These are phyloP conservation scores for Gigaspora rosea DNA, from an alignment of 192 early-diverging fungal genomes.

Conservation along the genomic window DNA sequence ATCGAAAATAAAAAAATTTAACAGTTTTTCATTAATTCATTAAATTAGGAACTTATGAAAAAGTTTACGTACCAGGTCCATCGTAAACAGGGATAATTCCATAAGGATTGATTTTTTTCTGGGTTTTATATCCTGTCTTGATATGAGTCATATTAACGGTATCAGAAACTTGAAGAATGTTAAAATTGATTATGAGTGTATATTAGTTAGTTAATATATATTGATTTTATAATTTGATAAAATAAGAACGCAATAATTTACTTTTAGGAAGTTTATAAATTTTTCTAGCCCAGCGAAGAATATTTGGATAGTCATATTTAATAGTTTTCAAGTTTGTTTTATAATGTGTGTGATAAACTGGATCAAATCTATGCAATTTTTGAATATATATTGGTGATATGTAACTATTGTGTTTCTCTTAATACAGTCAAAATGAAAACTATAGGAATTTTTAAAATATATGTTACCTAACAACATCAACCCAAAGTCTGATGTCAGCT, in stretches of 20 bases:
- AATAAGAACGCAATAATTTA: conserved; percentile 5
- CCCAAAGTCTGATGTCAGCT: conserved; percentile 92
- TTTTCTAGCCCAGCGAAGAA: conserved; percentile 78
- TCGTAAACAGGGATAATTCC: conserved; percentile 77
- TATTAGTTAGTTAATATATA: neutral
- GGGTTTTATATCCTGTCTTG: conserved; percentile 88
- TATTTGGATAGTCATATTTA: conserved; percentile 82
- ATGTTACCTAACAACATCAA: conserved; percentile 72
- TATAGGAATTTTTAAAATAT: neutral
- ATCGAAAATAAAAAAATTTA: too few species aligned
- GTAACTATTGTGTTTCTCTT: neutral
- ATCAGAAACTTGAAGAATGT: conserved; percentile 51
- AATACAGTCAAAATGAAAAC: too few species aligned
- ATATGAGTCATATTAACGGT: conserved; percentile 97
- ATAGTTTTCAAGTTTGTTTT: conserved; percentile 92
- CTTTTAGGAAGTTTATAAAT: conserved; percentile 79
- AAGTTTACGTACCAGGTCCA: conserved; percentile 51
- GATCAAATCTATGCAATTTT: conserved; percentile 75
- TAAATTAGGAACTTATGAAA: too few species aligned
- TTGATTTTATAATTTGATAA: neutral
- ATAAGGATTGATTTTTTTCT: conserved; percentile 91
- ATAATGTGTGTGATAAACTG: conserved; percentile 93
- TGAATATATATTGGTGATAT: neutral
- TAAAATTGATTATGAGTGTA: neutral
- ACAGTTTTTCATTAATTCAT: too few species aligned